Conservation (phyloP, 805 yeast genomes). For the Metschnikowia gruessii region DNA sequence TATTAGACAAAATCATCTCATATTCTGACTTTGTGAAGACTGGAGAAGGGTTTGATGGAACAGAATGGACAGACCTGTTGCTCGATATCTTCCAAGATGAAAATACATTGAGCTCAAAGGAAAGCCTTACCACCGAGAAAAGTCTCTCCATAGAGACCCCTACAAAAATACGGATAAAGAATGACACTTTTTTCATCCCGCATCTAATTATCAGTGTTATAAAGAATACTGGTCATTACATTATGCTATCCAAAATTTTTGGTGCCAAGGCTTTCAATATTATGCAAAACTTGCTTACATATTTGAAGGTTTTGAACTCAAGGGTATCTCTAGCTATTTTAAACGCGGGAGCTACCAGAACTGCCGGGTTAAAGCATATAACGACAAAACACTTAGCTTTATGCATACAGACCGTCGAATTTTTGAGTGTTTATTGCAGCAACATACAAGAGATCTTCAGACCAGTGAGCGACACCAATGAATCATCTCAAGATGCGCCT, state of each 20-base stretch:
- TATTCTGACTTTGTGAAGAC: conserved; percentile 26
- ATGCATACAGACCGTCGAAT: conserved; percentile 61
- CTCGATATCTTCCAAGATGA: conserved; percentile 25
- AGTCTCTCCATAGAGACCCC: not conserved
- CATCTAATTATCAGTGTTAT: conserved; percentile 24
- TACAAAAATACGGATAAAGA: conserved; percentile 16
- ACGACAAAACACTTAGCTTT: conserved; percentile 70
- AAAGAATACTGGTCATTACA: conserved; percentile 45
- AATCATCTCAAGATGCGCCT: conserved; percentile 2
- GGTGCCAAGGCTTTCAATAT: conserved; percentile 42
- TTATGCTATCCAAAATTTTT: conserved; percentile 55
- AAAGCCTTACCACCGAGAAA: not conserved
- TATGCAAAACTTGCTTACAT: conserved; percentile 46
- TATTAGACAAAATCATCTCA: conserved; percentile 25
- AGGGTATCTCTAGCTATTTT: conserved; percentile 59
- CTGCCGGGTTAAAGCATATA: conserved; percentile 72
- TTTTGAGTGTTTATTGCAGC: conserved; percentile 36
- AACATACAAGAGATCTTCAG: conserved; percentile 25
- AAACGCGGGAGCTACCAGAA: conserved; percentile 71
- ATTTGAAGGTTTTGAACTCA: conserved; percentile 46
- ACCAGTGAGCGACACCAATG: not conserved
- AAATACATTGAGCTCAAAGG: not conserved
- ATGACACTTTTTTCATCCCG: conserved; percentile 32
- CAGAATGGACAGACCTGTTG: conserved; percentile 24
- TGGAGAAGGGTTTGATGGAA: conserved; percentile 26